Conservation (phyloP, 1,139 yeast genomes). For the Blastobotrys illinoisensis region DNA sequence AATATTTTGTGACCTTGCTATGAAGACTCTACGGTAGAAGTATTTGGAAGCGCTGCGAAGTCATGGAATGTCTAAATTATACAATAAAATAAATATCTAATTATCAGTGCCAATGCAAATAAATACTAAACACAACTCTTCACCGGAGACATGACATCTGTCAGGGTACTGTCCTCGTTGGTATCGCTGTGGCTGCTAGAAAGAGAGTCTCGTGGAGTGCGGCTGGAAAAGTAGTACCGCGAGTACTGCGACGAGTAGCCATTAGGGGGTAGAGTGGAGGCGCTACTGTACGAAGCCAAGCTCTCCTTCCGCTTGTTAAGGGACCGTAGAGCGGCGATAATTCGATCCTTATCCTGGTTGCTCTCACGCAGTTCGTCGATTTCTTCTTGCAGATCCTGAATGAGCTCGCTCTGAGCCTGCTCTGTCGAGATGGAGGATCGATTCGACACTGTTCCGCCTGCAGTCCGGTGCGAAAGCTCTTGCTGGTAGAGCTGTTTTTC, state of each 20-base stretch:
- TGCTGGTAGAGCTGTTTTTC: conserved; percentile 50
- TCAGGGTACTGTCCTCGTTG: conserved; percentile 10
- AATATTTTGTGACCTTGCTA: no score
- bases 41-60: no score
- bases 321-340: conserved; percentile 57
- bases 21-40: no score
- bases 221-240: conserved; percentile 17
- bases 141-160: conserved; percentile 8
- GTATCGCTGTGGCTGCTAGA: conserved; percentile 1
- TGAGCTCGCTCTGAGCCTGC: conserved; percentile 23
- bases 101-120: background rate
- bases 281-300: conserved; percentile 15
- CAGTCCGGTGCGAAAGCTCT: conserved; percentile 22
- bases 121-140: conserved; percentile 7
- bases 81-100: background rate
- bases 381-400: conserved; percentile 66
- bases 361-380: conserved; percentile 58
- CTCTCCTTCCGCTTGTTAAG: conserved; percentile 28
- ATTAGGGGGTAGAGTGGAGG: conserved; percentile 1
- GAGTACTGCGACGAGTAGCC: conserved; percentile 18
- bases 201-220: background rate
- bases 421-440: conserved; percentile 6
- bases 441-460: conserved; percentile 5
- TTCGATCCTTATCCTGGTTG: conserved; percentile 65
- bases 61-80: background rate